Evolutionary conservation across 1,284 basidiomycete species (phyloP).

Genomic region (Boletus holoroseus): DNA sequence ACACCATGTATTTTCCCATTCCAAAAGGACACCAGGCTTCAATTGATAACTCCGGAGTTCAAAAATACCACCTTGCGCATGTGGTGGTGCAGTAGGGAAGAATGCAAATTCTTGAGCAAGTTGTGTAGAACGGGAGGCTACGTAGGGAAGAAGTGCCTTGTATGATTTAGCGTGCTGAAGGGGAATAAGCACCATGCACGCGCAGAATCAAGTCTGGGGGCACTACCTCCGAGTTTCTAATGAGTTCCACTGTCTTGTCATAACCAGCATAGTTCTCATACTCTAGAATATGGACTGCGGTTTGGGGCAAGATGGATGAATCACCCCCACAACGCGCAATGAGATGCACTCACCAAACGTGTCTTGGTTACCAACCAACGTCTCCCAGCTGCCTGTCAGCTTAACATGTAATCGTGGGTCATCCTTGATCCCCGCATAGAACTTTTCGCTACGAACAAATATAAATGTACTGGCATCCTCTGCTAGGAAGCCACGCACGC

Average conservation of each 20-base stretch:
- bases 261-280: slow-evolving; percentile 86
- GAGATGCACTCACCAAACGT: slow-evolving; percentile 48
- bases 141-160: slow-evolving; percentile 65
- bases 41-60: slow-evolving; percentile 84
- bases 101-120: slow-evolving; percentile 92
- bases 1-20: slow-evolving; percentile 91
- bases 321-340: neutral
- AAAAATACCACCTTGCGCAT: slow-evolving; percentile 81
- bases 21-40: slow-evolving; percentile 79
- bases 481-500: slow-evolving; percentile 53
- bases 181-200: slow-evolving; percentile 1
- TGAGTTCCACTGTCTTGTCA: slow-evolving; percentile 62
- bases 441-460: slow-evolving; percentile 55
- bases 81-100: slow-evolving; percentile 84
- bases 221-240: slow-evolving; percentile 56
- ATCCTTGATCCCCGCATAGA: slow-evolving; percentile 73
- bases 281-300: slow-evolving; percentile 71
- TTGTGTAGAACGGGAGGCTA: slow-evolving; percentile 69
- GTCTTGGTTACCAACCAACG: slow-evolving; percentile 81
- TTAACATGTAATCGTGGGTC: slow-evolving; percentile 74
- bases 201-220: slow-evolving; percentile 2
- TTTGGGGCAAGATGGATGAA: neutral
- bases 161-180: slow-evolving; percentile 57
- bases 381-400: slow-evolving; percentile 89
- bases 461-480: slow-evolving; percentile 10